Evolutionary conservation across 495 filamentous ascomycete species (phyloP).

Genomic region (Viridothelium virens): DNA sequence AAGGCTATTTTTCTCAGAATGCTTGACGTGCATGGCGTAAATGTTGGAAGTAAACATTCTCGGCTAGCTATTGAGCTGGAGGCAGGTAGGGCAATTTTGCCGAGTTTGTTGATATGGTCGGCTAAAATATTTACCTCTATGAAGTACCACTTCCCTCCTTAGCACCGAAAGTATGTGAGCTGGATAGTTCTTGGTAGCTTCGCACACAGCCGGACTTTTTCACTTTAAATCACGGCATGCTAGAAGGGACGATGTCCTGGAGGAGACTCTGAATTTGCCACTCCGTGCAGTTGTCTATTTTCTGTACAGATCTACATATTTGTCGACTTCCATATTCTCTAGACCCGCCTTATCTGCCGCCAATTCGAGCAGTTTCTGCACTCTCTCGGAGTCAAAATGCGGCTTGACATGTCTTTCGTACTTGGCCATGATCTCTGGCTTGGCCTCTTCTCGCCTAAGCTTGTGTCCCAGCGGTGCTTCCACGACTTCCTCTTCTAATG

Average conservation of each 20-base stretch:
- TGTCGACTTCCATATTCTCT: constrained; percentile 74
- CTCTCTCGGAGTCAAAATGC: constrained; percentile 67
- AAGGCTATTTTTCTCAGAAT: no score
- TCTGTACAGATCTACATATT: constrained; percentile 93
- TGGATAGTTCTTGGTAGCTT: background rate
- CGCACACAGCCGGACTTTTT: background rate
- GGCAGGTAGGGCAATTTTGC: background rate
- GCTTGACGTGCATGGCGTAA: no score
- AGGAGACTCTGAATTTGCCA: no score
- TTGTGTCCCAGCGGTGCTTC: constrained; percentile 93
- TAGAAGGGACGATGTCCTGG: no score
- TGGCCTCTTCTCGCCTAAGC: constrained; percentile 87
- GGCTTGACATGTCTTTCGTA: constrained; percentile 85
- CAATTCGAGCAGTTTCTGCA: constrained; percentile 69
- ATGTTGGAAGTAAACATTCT: no score
- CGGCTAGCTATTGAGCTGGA: background rate
- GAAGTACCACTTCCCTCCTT: no score
- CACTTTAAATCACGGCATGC: no score
- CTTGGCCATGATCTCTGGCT: constrained; percentile 90
- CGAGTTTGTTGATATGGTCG: background rate
- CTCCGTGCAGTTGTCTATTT: constrained; percentile 33
- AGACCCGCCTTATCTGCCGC: constrained; percentile 64
- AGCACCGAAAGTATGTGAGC: no score
- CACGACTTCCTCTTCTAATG: constrained; percentile 82
- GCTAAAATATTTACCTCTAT: background rate